Evolutionary conservation across 192 early-diverging fungal genomes (phyloP), one percentile per base, ranked within the genome.

Genomic region (Linnemannia hyalina): DNA sequence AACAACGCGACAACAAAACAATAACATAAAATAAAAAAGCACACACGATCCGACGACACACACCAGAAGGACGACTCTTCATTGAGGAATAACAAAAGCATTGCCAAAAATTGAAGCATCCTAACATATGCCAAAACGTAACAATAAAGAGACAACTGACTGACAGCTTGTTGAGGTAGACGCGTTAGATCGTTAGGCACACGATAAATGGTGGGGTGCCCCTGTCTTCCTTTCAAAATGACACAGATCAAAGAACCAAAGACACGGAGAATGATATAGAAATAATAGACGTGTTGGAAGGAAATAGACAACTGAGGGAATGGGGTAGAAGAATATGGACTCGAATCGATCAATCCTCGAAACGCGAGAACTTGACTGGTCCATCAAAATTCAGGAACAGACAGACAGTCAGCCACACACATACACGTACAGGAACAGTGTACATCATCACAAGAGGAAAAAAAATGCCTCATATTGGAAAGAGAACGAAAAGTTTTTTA

Each of bases 301-400:
- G 44, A 46, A 46, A 46, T 46, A 46, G 44, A 46, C 8, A 11
- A 63, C 60, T 18, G 26, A 29, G 0, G 26, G 7, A 3, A 26
- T 54, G n/a, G 8, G 8, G 23, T n/a, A 4, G 9, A 10, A 60
- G 8, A 3, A 8, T 29, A 26, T n/a, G 26, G 47, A 49, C 47
- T 49, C 15, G 49, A 22, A 52, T 40, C 38, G 6, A 40, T 40
- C 38, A 40, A 40, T 52, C 49, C 49, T 52, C 15, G 26, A 26
- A 68, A 38, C 70, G 41, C 70, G 70, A 71, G 16, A 35, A 41
- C 38, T 71, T 38, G 60, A 65, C 60, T 65, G 60, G 60, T 35
- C 60, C 29, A 65, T 65, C 70, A n/a, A 36, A 38, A 71, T 42
- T 71, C 35, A 38, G 47, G 46, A 74, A 74, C 20, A 20, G 29